These are phyloP conservation scores for Nakaseomyces sp. DNA, from an alignment of 1,139 yeast species.

Conservation along the genomic window DNA sequence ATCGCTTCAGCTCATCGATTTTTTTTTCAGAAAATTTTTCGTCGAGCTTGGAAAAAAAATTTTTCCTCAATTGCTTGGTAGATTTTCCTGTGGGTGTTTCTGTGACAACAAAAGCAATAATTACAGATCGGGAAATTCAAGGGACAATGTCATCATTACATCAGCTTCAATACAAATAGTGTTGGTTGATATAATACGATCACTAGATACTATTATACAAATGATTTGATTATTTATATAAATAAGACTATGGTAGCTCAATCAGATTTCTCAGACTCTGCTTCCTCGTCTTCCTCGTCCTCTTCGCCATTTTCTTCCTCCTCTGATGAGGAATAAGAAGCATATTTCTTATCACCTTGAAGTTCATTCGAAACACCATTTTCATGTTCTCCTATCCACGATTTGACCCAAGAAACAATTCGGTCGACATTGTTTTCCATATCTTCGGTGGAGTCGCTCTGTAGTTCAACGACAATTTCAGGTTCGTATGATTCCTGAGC, in stretches of 20 bases:
- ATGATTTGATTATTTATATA: too few relatives aligned
- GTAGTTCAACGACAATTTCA: conserved; percentile 72
- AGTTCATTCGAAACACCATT: conserved; percentile 38
- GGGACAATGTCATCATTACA: not conserved
- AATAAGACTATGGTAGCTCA: too few relatives aligned
- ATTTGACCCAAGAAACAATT: conserved; percentile 59
- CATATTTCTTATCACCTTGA: conserved; percentile 12
- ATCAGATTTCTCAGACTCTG: too few relatives aligned
- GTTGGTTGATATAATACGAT: too few relatives aligned
- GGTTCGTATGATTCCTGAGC: conserved; percentile 75
- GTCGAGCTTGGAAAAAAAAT: not conserved
- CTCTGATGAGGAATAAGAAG: conserved; percentile 2
- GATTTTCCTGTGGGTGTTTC: not conserved
- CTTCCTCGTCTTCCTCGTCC: conserved; percentile 8
- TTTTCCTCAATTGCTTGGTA: too few relatives aligned
- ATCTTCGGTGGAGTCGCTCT: conserved; percentile 63
- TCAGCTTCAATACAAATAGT: too few relatives aligned
- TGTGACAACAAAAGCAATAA: too few relatives aligned
- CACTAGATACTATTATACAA: too few relatives aligned
- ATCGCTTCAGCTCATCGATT: conserved; percentile 3
- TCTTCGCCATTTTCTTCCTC: conserved; percentile 6
- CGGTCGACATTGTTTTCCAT: conserved; percentile 75
- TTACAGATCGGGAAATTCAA: not conserved
- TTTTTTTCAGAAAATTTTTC: not conserved
- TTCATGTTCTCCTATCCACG: conserved; percentile 53